phyloP scores from a whole-genome alignment of 2,329 filamentous ascomycete genomes.

The Xylariaceae sp. region DNA sequence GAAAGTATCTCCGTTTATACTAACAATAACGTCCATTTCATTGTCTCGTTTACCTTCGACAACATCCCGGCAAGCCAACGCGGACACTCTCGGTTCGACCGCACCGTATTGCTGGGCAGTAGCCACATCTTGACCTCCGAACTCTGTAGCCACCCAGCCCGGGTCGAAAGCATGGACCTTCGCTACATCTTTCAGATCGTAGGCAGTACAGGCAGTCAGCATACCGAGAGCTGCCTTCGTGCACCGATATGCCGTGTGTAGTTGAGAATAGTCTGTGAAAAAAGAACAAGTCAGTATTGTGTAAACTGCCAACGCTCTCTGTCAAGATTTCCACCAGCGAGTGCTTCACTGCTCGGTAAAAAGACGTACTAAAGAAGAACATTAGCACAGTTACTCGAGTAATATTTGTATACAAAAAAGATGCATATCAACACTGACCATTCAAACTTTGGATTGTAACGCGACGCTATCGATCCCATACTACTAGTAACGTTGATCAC shows the following conservation, averaged over 20 bases:
- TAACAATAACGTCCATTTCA: conserved; percentile 7
- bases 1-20: conserved; percentile 10
- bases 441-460: conserved; percentile 6
- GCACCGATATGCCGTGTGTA: conserved; percentile 17
- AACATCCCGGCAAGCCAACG: conserved; percentile 9
- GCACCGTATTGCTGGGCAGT: background rate
- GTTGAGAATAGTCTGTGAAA: conserved; percentile 1
- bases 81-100: conserved; percentile 11
- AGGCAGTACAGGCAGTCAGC: conserved; percentile 20
- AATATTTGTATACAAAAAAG: too few species aligned
- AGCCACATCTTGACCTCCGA: conserved; percentile 11
- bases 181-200: conserved; percentile 18
- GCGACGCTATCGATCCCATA: conserved; percentile 17
- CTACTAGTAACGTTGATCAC: conserved; percentile 19
- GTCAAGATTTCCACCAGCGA: too few species aligned
- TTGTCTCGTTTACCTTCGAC: conserved; percentile 16
- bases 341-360: too few species aligned
- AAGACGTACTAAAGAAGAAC: too few species aligned
- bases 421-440: background rate
- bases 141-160: conserved; percentile 17
- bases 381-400: too few species aligned
- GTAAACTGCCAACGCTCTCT: too few species aligned
- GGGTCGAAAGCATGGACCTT: conserved; percentile 20
- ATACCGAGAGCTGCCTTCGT: conserved; percentile 21
- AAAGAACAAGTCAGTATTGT: background rate